Base-by-base conservation (phyloP, 768 basidiomycete genomes). In the Collybiopsis confluens region DNA sequence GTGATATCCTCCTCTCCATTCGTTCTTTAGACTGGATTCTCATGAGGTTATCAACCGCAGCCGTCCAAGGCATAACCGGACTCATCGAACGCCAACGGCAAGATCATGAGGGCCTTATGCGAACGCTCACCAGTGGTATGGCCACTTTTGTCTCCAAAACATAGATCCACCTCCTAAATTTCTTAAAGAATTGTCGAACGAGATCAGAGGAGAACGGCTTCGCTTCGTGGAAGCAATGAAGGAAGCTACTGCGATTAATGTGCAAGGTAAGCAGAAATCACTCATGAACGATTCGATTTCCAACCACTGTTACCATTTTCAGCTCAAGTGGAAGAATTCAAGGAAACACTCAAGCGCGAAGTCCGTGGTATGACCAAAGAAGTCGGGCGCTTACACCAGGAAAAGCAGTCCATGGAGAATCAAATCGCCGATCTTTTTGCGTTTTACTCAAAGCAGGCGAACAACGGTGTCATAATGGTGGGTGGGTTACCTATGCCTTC, bases 161-260 rank as follows among this genome's bases (percentile, higher is more conserved):
- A n/a, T n/a, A n/a, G 30, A 33, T 33, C 16, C n/a, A n/a, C 5
- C 16, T 23, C 5, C 2, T 11, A 28, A 5, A n/a, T n/a, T 26
- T 47, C 24, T 26, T 45, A 11, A 20, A 44, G 92, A 91, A 64
- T 77, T 95, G 20, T 85, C 86, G 2, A 78, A 80, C 53, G 92
- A 94, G 60, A 93, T 95, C 50, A 84, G 86, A 49, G 91, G 92
- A 1, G 92, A 94, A 68, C 71, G 91, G 44, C 69, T 94, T 51
- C 76, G 89, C 5, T 94, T 95, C 61, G 89, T 94, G 4, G 92
- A 95, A 61, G 91, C 92, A n/a, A 95, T 94, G 92, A 90, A 90
- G 64, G 88, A 92, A 60, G 92, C 91, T 1, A 95, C 92, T 0
- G 82, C 83, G 1, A 89, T 95, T 60, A 93, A 94, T 58, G 83